Conservation (phyloP, 345 rosid species). For the Brassica cretica region DNA sequence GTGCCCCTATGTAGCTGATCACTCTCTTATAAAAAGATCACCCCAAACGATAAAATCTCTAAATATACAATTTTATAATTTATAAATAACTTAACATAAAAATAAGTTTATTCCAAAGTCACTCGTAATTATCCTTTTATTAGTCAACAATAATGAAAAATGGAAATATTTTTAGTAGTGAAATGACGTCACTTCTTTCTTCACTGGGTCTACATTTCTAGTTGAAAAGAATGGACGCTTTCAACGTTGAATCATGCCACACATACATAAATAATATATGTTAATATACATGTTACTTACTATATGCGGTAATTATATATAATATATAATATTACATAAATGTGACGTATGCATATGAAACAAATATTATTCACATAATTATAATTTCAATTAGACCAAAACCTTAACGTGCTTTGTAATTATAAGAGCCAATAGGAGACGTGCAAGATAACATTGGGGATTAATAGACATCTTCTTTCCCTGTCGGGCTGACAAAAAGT, state of each 20-base stretch:
- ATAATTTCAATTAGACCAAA: conserved; percentile 23
- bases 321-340: neutral
- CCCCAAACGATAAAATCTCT: neutral
- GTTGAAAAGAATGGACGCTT: conserved; percentile 12
- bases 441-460: conserved; percentile 6
- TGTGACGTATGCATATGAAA: conserved; percentile 9
- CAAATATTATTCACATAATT: conserved; percentile 2
- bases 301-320: too few species aligned
- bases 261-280: neutral
- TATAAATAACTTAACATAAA: neutral
- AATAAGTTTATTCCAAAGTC: neutral
- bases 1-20: neutral
- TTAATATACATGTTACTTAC: neutral
- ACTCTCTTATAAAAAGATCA: neutral
- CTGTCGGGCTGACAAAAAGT: conserved; percentile 21
- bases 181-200: neutral
- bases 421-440: conserved; percentile 24
- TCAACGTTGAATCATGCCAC: neutral
- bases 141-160: neutral
- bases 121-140: neutral
- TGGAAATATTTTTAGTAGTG: neutral
- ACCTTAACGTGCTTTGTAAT: conserved; percentile 22
- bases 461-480: conserved; percentile 3
- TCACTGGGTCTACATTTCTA: neutral
- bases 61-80: neutral